phyloP scores from a whole-genome alignment of 345 rosid species.

The Kernera saxatilis region DNA sequence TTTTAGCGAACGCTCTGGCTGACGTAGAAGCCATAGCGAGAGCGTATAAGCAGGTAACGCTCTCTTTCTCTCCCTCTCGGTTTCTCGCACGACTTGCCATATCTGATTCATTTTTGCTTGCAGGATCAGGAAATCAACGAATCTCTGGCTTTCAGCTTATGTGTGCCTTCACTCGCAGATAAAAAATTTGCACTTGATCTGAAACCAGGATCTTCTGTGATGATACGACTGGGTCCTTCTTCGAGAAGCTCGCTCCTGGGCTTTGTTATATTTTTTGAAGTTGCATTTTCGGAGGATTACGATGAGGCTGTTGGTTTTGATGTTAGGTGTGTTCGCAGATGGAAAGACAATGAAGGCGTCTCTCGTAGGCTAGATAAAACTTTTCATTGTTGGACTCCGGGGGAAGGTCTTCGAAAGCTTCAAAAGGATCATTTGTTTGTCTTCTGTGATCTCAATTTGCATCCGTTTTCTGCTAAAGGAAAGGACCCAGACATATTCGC shows the following conservation, averaged over 20 bases:
- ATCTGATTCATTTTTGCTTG: background rate
- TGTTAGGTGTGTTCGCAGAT: background rate
- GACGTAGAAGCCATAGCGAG: background rate
- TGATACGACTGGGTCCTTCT: background rate
- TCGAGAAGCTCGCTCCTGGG: background rate
- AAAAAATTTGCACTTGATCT: background rate
- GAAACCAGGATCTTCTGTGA: slow-evolving; percentile 1
- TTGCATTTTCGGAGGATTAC: background rate
- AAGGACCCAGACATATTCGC: background rate
- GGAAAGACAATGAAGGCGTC: background rate
- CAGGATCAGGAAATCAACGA: background rate
- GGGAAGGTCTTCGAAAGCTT: background rate
- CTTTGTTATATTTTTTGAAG: background rate
- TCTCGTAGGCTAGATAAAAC: background rate
- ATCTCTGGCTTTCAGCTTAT: slow-evolving; percentile 10
- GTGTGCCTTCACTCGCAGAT: background rate
- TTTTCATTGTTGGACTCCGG: background rate
- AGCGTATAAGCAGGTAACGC: background rate
- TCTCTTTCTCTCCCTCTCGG: background rate
- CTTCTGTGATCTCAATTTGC: background rate
- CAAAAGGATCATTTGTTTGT: slow-evolving; percentile 6
- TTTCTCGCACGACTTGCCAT: background rate
- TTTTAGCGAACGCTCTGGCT: background rate
- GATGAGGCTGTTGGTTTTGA: background rate
- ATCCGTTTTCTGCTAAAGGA: background rate